Base-by-base conservation (phyloP, 306 rosid genomes). In the Leucaena leucocephala region DNA sequence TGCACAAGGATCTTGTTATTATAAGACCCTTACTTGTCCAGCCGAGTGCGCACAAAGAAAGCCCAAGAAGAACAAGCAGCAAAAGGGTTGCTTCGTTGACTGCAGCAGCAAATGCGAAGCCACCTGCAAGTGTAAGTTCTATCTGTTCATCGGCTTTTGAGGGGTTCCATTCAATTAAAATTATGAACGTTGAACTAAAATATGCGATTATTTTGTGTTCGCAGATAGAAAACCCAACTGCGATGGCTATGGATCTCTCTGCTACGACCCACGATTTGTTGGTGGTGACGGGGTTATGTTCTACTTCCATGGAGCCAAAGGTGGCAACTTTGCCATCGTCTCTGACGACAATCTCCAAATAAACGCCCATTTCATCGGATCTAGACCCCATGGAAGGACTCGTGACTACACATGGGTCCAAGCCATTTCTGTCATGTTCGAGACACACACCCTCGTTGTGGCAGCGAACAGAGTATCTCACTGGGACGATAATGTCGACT, bases 351-450 rank as follows among this genome's bases (percentile, higher is more conserved):
- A 78, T 22, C 85, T 89, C 88, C 97, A 92, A 17, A 86, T 90
- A 78, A 92, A 92, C 42, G 97, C 95, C 8, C 91, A 92, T 80
- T 92, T 90, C 82, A 90, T 90, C 2, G 97, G 95, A 48, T 84
- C 85, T 33, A 65, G 97, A 19, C 93, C 97, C 34, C 75, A 82
- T 68, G 95, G 95, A 87, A 80, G 95, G 85, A 92, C 89, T 15
- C 90, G 97, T 3, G 95, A 92, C 84, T 92, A 77, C 63, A 92
- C 97, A 68, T 92, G 97, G 95, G 97, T 92, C 65, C 93, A 92
- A 63, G 95, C 95, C 38, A 82, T 92, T 4, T 52, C 91, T 65
- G 63, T 90, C 67, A 83, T 90, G 91, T 92, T 92, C 36, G 93
- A 90, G 45, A 39, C 81, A 22, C 95, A 90, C 89, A 87, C 92